Conservation (phyloP, 805 yeast genomes). For the Candida ipomoeae region DNA sequence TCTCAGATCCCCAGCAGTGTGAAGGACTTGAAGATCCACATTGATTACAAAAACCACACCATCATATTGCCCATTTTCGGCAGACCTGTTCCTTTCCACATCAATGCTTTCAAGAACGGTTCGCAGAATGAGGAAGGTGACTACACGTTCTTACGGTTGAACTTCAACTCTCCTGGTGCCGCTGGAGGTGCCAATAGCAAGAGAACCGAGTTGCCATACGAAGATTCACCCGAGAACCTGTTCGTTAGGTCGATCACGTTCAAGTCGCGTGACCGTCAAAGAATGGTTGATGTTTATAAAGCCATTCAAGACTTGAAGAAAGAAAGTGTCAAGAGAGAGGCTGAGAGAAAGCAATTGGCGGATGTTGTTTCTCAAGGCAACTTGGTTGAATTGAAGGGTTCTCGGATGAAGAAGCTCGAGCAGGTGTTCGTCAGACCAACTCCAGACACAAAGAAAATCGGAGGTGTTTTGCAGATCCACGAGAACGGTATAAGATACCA, state of each 20-base stretch:
- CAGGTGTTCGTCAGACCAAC: constrained; percentile 90
- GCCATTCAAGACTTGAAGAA: constrained; percentile 90
- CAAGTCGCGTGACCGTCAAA: constrained; percentile 84
- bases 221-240: constrained; percentile 79
- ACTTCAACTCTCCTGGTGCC: constrained; percentile 89
- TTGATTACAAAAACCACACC: constrained; percentile 84
- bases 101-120: constrained; percentile 89
- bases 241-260: constrained; percentile 83
- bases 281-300: constrained; percentile 85
- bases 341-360: constrained; percentile 85
- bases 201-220: constrained; percentile 83
- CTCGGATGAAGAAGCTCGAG: constrained; percentile 83
- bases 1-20: constrained; percentile 84
- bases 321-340: constrained; percentile 84
- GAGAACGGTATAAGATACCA: constrained; percentile 95
- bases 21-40: constrained; percentile 78
- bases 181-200: constrained; percentile 60
- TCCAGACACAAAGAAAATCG: constrained; percentile 93
- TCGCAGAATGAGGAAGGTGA: constrained; percentile 96
- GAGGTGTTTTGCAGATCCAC: constrained; percentile 87
- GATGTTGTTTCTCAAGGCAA: constrained; percentile 93
- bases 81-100: constrained; percentile 96
- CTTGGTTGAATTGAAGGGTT: constrained; percentile 73
- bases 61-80: constrained; percentile 89
- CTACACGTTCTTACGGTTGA: constrained; percentile 81